These are phyloP conservation scores for Amanita phalloides DNA, from an alignment of 768 basidiomycete genomes.

Conservation along the genomic window DNA sequence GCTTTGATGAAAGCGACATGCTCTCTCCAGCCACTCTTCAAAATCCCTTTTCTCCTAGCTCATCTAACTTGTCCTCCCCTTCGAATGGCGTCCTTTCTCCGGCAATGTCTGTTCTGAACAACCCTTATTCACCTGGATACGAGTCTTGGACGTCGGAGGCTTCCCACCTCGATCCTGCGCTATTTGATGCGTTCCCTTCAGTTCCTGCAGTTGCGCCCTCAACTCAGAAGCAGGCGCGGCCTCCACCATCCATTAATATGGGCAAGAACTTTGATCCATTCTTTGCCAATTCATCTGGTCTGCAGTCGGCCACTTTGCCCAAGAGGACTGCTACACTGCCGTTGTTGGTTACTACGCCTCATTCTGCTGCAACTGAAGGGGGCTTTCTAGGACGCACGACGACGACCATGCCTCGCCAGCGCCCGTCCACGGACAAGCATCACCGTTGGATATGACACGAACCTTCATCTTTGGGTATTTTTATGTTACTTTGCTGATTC, in stretches of 20 bases:
- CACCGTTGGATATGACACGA: not conserved
- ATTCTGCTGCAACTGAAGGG: not conserved
- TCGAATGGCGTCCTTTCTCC: not conserved
- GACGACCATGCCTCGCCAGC: not conserved
- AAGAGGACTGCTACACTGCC: conserved; percentile 1
- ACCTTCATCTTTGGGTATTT: not conserved
- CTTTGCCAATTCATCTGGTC: not conserved
- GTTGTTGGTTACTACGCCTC: not conserved
- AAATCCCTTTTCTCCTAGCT: conserved; percentile 8
- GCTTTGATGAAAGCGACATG: conserved; percentile 5
- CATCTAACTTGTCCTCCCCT: conserved; percentile 4
- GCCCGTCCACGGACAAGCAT: not conserved
- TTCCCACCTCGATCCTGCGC: conserved; percentile 42
- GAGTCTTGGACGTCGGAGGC: conserved; percentile 36
- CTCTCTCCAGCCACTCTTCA: conserved; percentile 9
- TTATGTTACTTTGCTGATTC: not conserved
- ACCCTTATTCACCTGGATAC: not conserved
- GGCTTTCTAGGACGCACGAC: not conserved
- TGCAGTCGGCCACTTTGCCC: not conserved
- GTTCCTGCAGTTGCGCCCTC: conserved; percentile 43
- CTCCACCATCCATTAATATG: not conserved
- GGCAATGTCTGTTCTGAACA: not conserved
- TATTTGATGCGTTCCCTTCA: conserved; percentile 66
- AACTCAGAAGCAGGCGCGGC: not conserved
- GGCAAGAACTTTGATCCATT: not conserved